Evolutionary conservation across 495 filamentous ascomycete genomes (phyloP), one percentile per base, ranked within the genome.

Genomic region (Neohortaea acidophila): DNA sequence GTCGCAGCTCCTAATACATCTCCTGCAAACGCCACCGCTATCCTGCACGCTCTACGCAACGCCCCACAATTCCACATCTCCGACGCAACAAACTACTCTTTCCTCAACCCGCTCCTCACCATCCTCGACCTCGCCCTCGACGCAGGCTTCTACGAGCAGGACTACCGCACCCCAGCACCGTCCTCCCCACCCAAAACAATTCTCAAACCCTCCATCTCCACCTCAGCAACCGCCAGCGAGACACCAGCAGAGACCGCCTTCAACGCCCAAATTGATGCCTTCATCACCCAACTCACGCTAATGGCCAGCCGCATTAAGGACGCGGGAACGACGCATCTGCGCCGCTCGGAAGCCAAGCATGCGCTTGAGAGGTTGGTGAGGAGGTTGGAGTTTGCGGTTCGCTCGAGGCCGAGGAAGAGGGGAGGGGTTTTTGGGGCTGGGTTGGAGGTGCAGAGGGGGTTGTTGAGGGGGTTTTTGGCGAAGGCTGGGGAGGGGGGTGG

Each of bases 81-180:
- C 11, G 40, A 44, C 1, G 21, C 29, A 21, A 84, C 77, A 11
- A 70, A 92, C 50, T 93, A 77, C 57, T 60, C 62, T 9, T 60
- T 69, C 28, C 67, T 96, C 2, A 59, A 64, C 0, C 72, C 81
- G 1, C 62, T 75, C 12, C 62, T 76, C 2, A 60, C 63, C 11
- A 66, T 91, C 36, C 65, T 94, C 4, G 74, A 84, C 51, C 69
- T 84, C 15, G 77, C 69, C 19, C 65, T 94, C 20, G 83, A 81
- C 49, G 69, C 73, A 25, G 78, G 75, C 15, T 64, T 55, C 50
- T 50, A 21, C 35, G 47, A 46, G 28, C 49, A 53, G n/a, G 43
- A 48, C 40, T 54, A 41, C 12, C 51, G 44, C 23, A n/a, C 9
- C 29, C 43, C 41, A 1, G 21, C 34, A 5, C 26, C 41, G 1